Evolutionary conservation across 129 eudicot genomes (phyloP).

Genomic region (Tagetes erecta): DNA sequence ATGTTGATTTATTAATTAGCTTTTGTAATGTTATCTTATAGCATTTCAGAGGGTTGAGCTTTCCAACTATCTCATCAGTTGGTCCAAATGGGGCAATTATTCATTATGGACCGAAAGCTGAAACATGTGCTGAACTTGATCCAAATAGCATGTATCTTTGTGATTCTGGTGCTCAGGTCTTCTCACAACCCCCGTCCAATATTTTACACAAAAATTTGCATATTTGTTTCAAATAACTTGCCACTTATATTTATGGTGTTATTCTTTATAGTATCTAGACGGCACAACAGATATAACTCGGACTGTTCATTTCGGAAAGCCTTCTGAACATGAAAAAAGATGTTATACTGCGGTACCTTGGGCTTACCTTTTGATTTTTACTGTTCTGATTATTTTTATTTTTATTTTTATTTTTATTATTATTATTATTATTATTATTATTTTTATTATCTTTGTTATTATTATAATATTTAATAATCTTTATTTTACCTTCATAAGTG

Average conservation of each 20-base stretch:
- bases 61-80: constrained; percentile 93
- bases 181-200: neutral
- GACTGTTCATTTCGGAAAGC: constrained; percentile 94
- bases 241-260: constrained; percentile 14
- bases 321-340: constrained; percentile 86
- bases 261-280: constrained; percentile 67
- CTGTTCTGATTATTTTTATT: constrained; percentile 18
- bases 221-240: neutral
- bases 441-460: too few relatives aligned
- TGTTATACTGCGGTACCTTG: constrained; percentile 86
- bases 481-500: constrained; percentile 1
- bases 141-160: constrained; percentile 83
- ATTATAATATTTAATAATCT: neutral
- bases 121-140: constrained; percentile 87
- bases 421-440: too few relatives aligned
- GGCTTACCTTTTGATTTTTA: neutral
- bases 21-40: constrained; percentile 32
- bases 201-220: neutral
- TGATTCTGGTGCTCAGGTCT: constrained; percentile 98
- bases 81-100: constrained; percentile 98
- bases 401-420: neutral
- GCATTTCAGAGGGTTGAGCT: constrained; percentile 95
- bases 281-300: constrained; percentile 99
- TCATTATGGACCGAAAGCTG: constrained; percentile 71
- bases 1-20: neutral